These are phyloP conservation scores for Acanthamoeba triangularis DNA, from an alignment of 208 protist genomes.

Conservation along the genomic window DNA sequence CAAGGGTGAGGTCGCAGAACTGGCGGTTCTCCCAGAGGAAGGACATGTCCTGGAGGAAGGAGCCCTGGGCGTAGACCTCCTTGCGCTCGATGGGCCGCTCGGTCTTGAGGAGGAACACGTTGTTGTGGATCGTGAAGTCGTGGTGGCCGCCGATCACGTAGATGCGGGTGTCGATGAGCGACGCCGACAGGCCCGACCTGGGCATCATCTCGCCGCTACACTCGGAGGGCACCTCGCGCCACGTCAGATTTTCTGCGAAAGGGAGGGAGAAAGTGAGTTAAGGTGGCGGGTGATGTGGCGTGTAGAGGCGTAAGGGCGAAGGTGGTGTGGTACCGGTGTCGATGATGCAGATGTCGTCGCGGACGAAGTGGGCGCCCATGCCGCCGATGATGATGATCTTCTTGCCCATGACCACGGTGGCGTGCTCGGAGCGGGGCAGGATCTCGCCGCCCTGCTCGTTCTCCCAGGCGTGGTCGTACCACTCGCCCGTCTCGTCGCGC, in stretches of 20 bases:
- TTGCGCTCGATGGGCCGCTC: slow-evolving; percentile 52
- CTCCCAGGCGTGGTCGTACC: slow-evolving; percentile 48
- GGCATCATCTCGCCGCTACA: slow-evolving; percentile 62
- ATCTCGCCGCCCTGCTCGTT: slow-evolving; percentile 46
- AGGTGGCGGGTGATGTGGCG: no score
- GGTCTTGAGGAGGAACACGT: slow-evolving; percentile 56
- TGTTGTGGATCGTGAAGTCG: slow-evolving; percentile 53
- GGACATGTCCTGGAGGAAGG: slow-evolving; percentile 43
- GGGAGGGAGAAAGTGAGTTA: no score
- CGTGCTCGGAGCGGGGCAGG: slow-evolving; percentile 42
- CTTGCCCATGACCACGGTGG: slow-evolving; percentile 56
- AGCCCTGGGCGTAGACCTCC: slow-evolving; percentile 31
- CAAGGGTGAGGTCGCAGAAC: slow-evolving; percentile 58
- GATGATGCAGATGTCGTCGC: slow-evolving; percentile 61
- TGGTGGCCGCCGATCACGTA: slow-evolving; percentile 28
- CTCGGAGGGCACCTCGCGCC: slow-evolving; percentile 17
- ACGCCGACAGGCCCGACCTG: neutral
- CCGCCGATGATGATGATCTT: slow-evolving; percentile 61
- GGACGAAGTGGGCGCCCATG: slow-evolving; percentile 50
- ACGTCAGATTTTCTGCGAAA: slow-evolving; percentile 24
- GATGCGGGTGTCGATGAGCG: slow-evolving; percentile 11
- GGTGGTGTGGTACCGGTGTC: slow-evolving; percentile 3
- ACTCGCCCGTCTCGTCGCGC: slow-evolving; percentile 39
- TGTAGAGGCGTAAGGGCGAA: neutral
- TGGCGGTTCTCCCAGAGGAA: slow-evolving; percentile 64